Conservation (phyloP, 1,139 yeast species). For the Pneumocystis oryctolagi region DNA sequence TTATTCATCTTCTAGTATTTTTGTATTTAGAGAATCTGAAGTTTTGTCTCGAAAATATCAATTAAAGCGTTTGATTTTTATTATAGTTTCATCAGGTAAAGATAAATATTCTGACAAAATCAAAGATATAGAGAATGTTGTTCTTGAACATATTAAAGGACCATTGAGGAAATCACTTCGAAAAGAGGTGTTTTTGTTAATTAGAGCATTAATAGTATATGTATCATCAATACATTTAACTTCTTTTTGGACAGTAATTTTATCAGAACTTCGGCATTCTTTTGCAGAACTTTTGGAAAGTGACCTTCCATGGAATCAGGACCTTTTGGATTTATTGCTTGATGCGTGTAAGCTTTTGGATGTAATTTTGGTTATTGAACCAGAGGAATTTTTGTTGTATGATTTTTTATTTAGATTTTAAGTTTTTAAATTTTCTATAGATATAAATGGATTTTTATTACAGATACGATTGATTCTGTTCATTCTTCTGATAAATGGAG, state of each 20-base stretch:
- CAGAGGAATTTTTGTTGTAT: slow-evolving; percentile 61
- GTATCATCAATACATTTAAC: slow-evolving; percentile 50
- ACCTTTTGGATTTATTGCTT: slow-evolving; percentile 17
- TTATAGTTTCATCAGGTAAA: slow-evolving; percentile 45
- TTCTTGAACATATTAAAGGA: slow-evolving; percentile 21
- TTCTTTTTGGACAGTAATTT: slow-evolving; percentile 57
- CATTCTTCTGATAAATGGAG: slow-evolving; percentile 27
- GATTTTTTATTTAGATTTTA: slow-evolving; percentile 8
- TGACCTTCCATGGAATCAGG: slow-evolving; percentile 28
- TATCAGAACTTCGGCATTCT: slow-evolving; percentile 43
- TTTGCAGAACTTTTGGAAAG: slow-evolving; percentile 32
- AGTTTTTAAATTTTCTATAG: slow-evolving; percentile 7
- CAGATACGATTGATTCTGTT: slow-evolving; percentile 53
- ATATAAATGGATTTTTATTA: slow-evolving; percentile 71
- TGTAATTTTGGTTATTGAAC: slow-evolving; percentile 45
- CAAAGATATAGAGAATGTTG: slow-evolving; percentile 32
- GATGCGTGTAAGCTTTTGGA: slow-evolving; percentile 68
- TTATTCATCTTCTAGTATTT: slow-evolving; percentile 38
- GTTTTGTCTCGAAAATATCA: slow-evolving; percentile 36
- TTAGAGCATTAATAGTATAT: slow-evolving; percentile 49
- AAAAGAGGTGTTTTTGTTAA: slow-evolving; percentile 38
- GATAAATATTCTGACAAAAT: slow-evolving; percentile 41
- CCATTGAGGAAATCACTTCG: slow-evolving; percentile 22
- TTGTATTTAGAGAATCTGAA: slow-evolving; percentile 69
- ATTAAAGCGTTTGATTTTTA: slow-evolving; percentile 45